Conservation (phyloP, 2,329 filamentous ascomycete genomes). For the Amylocarpus encephaloides region DNA sequence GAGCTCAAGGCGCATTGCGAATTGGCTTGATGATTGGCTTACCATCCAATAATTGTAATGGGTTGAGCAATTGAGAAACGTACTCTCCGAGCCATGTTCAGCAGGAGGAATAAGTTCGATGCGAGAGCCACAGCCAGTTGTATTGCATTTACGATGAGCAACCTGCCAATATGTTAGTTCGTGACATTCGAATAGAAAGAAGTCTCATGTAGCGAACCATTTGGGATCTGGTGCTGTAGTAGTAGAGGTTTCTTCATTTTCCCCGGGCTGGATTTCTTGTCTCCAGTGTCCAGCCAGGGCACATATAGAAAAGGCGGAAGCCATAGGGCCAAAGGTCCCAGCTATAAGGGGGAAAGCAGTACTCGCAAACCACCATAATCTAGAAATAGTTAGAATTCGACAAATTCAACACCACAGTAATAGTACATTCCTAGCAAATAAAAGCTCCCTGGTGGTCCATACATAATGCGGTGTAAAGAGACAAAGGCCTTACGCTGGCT, state of each 20-base stretch:
- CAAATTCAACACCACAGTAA: no score
- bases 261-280: slow-evolving; percentile 44
- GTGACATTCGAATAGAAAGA: no score
- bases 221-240: slow-evolving; percentile 60
- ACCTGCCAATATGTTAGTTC: slow-evolving; percentile 39
- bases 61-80: slow-evolving; percentile 79
- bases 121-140: slow-evolving; percentile 70
- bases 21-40: slow-evolving; percentile 34
- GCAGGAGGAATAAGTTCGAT: slow-evolving; percentile 74
- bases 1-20: neutral
- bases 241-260: slow-evolving; percentile 45
- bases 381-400: slow-evolving; percentile 3
- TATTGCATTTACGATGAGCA: slow-evolving; percentile 67
- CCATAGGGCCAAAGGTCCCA: slow-evolving; percentile 77
- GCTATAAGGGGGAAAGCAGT: slow-evolving; percentile 71
- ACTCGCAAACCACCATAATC: slow-evolving; percentile 54
- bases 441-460: no score
- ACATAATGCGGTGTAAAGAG: neutral
- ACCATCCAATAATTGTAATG: slow-evolving; percentile 77
- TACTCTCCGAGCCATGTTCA: slow-evolving; percentile 78
- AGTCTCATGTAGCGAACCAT: slow-evolving; percentile 48
- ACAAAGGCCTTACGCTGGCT: slow-evolving; percentile 18
- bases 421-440: no score
- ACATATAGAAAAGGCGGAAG: slow-evolving; percentile 81
- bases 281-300: slow-evolving; percentile 79